Base-by-base conservation (phyloP, 176 grass and related monocot genomes). In the sorghum (Sorghum bicolor) region DNA sequence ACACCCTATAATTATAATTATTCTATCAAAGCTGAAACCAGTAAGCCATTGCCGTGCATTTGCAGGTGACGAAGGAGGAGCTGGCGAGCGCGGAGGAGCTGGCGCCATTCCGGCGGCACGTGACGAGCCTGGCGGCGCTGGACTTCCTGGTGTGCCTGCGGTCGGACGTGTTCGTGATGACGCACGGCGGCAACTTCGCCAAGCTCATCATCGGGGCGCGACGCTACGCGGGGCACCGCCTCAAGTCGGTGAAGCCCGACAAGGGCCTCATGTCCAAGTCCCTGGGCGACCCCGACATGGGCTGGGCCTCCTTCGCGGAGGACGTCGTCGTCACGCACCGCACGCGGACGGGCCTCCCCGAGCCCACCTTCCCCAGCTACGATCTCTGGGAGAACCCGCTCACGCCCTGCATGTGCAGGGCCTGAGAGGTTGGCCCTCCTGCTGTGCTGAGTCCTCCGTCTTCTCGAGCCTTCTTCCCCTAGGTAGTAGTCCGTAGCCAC, bases 261-360 rank as follows among this genome's bases (percentile, higher is more conserved):
- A 95, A 95, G 83, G 93, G 93, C 11, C 75, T 95, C 74, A 95
- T 95, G 93, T 95, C 90, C 85, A 93, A 90, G 89, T 93, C 88
- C 25, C 83, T 95, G 20, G 93, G 93, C 8, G 93, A 95, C 67
- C 88, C 93, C 1, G 87, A 90, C 85, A 88, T 95, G 85, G 93
- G 90, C 47, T 95, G 93, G 93, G 93, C 90, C 44, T 78, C 93
- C 26, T 90, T 95, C 30, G 83, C 76, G 0, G 90, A 95, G 85
- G 90, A 95, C 29, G 93, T 95, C 13, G 88, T 82, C 38, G 87
- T 95, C 66, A 81, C 83, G 33, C 90, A 92, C 68, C 90, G 90
- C 41, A 88, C 90, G 1, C 74, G 88, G 5, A 83, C 90, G 11
- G 90, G 93, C 13, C 90, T 95, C 20, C 93, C 93, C 0, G 93